These are phyloP conservation scores for Aspergillus sp. DNA, from an alignment of 2,329 filamentous ascomycete species.

Conservation along the genomic window DNA sequence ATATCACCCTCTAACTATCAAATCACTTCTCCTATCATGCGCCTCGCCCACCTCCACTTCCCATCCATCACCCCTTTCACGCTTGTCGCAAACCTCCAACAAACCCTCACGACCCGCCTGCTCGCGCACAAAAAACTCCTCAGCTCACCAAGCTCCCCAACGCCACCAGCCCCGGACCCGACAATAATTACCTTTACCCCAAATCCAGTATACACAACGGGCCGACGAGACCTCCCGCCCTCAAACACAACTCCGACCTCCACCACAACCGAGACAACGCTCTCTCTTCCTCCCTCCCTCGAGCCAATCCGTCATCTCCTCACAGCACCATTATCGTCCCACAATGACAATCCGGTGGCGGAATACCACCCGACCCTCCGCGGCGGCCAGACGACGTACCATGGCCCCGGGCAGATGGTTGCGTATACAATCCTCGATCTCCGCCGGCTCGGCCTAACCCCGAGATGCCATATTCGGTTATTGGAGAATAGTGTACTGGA, in stretches of 20 bases:
- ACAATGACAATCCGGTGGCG: conserved; percentile 49
- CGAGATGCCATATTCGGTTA: conserved; percentile 75
- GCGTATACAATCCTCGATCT: conserved; percentile 93
- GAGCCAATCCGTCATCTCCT: conserved; percentile 44
- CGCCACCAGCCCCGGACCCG: conserved; percentile 60
- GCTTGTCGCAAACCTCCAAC: conserved; percentile 61
- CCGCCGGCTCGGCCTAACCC: conserved; percentile 67
- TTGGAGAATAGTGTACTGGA: conserved; percentile 78
- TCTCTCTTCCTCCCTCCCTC: conserved; percentile 42
- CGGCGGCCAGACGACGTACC: conserved; percentile 91
- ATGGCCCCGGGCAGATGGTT: conserved; percentile 89
- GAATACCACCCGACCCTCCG: conserved; percentile 74
- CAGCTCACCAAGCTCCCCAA: conserved; percentile 24
- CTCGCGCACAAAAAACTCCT: conserved; percentile 63
- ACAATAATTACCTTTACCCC: conserved; percentile 83
- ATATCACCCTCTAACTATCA: background rate
- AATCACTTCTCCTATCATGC: conserved; percentile 44
- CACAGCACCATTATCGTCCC: conserved; percentile 19
- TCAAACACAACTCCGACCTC: conserved; percentile 37
- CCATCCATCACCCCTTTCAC: conserved; percentile 59
- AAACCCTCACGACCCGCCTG: conserved; percentile 59
- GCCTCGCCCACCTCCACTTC: conserved; percentile 65
- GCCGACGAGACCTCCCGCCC: conserved; percentile 71
- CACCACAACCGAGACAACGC: conserved; percentile 32
- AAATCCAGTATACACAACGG: conserved; percentile 83